A percentile compares a stretch with the other conserved stretches of the same genome.
phyloP scores from a whole-genome alignment of 257 asterid species.

The Solanum etuberosum region DNA sequence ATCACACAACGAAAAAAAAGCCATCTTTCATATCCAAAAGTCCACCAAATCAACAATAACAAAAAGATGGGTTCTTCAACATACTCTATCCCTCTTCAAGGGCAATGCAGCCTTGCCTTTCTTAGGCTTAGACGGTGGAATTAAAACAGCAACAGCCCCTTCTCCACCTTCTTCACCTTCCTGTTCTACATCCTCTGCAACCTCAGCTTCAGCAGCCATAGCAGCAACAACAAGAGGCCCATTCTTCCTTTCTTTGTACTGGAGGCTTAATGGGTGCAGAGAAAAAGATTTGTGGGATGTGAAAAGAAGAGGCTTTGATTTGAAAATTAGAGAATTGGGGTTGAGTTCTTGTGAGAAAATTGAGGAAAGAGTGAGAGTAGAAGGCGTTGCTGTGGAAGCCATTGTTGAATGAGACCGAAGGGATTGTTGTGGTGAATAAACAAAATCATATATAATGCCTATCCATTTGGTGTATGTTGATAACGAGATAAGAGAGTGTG shows the following conservation, averaged over 20 bases:
- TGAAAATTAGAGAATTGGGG: slow-evolving; percentile 7
- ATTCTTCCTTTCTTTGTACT: slow-evolving; percentile 18
- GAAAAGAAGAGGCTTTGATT: slow-evolving; percentile 5
- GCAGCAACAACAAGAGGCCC: slow-evolving; percentile 26
- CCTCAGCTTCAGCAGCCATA: slow-evolving; percentile 40
- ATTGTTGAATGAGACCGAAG: not conserved
- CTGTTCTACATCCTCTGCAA: slow-evolving; percentile 35
- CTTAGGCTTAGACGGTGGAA: slow-evolving; percentile 61
- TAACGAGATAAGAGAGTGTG: not conserved
- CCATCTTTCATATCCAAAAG: not conserved
- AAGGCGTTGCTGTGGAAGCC: slow-evolving; percentile 16
- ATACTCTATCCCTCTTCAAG: slow-evolving; percentile 74
- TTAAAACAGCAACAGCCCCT: slow-evolving; percentile 24
- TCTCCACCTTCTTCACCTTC: slow-evolving; percentile 20
- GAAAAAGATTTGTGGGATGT: not conserved
- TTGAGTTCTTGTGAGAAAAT: slow-evolving; percentile 18
- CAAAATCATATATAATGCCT: not conserved
- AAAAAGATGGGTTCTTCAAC: not conserved
- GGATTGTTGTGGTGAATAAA: not conserved
- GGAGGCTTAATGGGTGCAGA: slow-evolving; percentile 5
- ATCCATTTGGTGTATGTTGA: not conserved
- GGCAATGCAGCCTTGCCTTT: slow-evolving; percentile 89
- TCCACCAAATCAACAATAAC: not conserved
- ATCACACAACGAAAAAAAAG: not conserved
- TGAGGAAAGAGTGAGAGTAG: slow-evolving; percentile 11